A percentile compares a stretch with the other conserved stretches of the same genome.
Conservation (phyloP, 192 early-diverging fungal genomes). For the Linnemannia schmuckeri region DNA sequence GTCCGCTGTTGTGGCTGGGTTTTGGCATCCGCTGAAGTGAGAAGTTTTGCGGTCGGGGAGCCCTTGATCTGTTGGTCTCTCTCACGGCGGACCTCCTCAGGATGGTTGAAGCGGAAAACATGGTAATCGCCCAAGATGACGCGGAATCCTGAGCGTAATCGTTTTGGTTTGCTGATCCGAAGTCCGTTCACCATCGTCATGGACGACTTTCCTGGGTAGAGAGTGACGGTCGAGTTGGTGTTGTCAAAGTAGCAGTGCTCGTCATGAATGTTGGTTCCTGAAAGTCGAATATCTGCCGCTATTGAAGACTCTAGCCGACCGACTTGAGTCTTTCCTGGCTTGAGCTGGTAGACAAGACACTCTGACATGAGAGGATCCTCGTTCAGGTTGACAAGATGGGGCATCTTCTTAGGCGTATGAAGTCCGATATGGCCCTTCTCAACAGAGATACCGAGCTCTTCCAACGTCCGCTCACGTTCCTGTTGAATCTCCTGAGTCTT, state of each 20-base stretch:
- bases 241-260: constrained; percentile 86
- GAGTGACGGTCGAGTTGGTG: constrained; percentile 64
- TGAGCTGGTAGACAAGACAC: constrained; percentile 89
- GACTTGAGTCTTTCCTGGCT: constrained; percentile 78
- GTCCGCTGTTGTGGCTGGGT: constrained; percentile 1
- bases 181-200: constrained; percentile 86
- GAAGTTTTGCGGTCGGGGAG: neutral
- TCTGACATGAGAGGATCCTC: constrained; percentile 94
- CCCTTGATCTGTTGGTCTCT: constrained; percentile 51
- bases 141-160: constrained; percentile 79
- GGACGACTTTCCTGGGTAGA: constrained; percentile 68
- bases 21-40: constrained; percentile 23
- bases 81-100: constrained; percentile 80
- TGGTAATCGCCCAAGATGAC: constrained; percentile 86
- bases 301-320: constrained; percentile 61
- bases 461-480: constrained; percentile 78
- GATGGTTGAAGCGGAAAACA: constrained; percentile 89
- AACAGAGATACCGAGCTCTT: constrained; percentile 83
- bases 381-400: constrained; percentile 91
- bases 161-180: constrained; percentile 67
- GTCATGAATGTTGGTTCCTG: constrained; percentile 69
- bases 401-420: constrained; percentile 81
- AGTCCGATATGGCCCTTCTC: constrained; percentile 81
- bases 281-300: constrained; percentile 70
- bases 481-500: constrained; percentile 79